These are phyloP conservation scores for Leptoxyphium fumago DNA, from an alignment of 2,329 filamentous ascomycete species.

Conservation along the genomic window DNA sequence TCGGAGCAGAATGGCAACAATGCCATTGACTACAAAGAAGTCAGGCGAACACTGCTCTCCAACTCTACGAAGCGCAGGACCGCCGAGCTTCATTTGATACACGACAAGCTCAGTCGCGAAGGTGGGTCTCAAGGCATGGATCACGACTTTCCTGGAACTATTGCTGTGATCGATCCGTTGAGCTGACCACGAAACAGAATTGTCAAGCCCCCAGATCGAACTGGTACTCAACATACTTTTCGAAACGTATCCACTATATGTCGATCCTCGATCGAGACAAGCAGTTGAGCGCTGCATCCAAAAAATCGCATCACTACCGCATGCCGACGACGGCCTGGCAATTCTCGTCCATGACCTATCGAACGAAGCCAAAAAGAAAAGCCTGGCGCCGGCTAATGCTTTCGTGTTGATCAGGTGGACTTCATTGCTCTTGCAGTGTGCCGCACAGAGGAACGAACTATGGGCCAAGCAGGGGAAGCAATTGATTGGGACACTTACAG, in stretches of 20 bases:
- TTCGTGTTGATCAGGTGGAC: slow-evolving; percentile 90
- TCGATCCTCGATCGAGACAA: slow-evolving; percentile 68
- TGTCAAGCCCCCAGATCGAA: slow-evolving; percentile 10
- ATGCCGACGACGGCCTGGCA: slow-evolving; percentile 43
- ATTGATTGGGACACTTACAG: slow-evolving; percentile 53
- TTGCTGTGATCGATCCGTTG: too few species aligned
- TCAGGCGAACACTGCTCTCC: slow-evolving; percentile 28
- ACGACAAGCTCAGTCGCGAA: slow-evolving; percentile 28
- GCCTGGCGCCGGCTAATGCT: slow-evolving; percentile 63
- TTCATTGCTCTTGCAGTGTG: slow-evolving; percentile 59
- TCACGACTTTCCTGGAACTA: too few species aligned
- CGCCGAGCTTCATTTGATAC: slow-evolving; percentile 28
- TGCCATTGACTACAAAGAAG: slow-evolving; percentile 3
- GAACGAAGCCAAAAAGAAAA: slow-evolving; percentile 58
- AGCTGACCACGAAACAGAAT: slow-evolving; percentile 1
- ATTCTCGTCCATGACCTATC: slow-evolving; percentile 53
- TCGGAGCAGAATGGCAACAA: slow-evolving; percentile 10
- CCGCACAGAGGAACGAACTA: slow-evolving; percentile 41
- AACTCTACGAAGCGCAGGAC: slow-evolving; percentile 35
- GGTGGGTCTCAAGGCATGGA: slow-evolving; percentile 19
- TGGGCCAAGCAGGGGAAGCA: slow-evolving; percentile 54
- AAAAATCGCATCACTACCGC: slow-evolving; percentile 45
- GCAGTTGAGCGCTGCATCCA: slow-evolving; percentile 70
- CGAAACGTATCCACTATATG: slow-evolving; percentile 73
- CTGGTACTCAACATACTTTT: slow-evolving; percentile 55